Evolutionary conservation across 768 basidiomycete species (phyloP).

Genomic region (Leccinum longicurvipes): DNA sequence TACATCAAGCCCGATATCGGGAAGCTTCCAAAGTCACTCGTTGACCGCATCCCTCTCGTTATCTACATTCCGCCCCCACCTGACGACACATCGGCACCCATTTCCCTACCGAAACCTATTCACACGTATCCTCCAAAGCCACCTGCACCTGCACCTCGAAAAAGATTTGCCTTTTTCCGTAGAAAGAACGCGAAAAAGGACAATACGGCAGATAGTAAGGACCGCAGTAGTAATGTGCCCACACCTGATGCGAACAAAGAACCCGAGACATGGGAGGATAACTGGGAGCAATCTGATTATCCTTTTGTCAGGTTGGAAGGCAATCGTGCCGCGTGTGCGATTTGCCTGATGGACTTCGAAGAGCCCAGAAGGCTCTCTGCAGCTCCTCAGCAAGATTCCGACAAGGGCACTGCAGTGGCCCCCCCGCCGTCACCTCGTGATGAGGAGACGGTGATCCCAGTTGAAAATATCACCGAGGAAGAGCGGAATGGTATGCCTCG

Average conservation of each 20-base stretch:
- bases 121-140: slow-evolving; percentile 64
- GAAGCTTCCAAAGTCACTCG: slow-evolving; percentile 65
- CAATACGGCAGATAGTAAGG: slow-evolving; percentile 15
- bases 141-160: slow-evolving; percentile 30
- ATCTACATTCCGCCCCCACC: slow-evolving; percentile 83
- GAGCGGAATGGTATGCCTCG: slow-evolving; percentile 42
- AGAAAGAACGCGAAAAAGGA: slow-evolving; percentile 26
- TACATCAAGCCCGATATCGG: slow-evolving; percentile 77
- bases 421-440: slow-evolving; percentile 10
- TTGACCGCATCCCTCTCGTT: slow-evolving; percentile 79
- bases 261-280: slow-evolving; percentile 66
- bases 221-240: slow-evolving; percentile 10
- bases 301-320: slow-evolving; percentile 81
- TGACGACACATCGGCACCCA: slow-evolving; percentile 36
- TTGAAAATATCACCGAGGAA: slow-evolving; percentile 39
- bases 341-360: slow-evolving; percentile 83
- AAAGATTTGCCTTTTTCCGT: slow-evolving; percentile 54
- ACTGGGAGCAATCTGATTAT: slow-evolving; percentile 73
- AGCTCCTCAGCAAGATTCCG: slow-evolving; percentile 29
- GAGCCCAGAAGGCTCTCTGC: slow-evolving; percentile 49
- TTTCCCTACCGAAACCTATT: slow-evolving; percentile 45
- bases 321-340: slow-evolving; percentile 81
- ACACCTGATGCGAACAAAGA: slow-evolving; percentile 20
- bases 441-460: slow-evolving; percentile 29
- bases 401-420: slow-evolving; percentile 11